These are phyloP conservation scores for Suillus tomentosus DNA, from an alignment of 768 basidiomycete species.

Conservation along the genomic window DNA sequence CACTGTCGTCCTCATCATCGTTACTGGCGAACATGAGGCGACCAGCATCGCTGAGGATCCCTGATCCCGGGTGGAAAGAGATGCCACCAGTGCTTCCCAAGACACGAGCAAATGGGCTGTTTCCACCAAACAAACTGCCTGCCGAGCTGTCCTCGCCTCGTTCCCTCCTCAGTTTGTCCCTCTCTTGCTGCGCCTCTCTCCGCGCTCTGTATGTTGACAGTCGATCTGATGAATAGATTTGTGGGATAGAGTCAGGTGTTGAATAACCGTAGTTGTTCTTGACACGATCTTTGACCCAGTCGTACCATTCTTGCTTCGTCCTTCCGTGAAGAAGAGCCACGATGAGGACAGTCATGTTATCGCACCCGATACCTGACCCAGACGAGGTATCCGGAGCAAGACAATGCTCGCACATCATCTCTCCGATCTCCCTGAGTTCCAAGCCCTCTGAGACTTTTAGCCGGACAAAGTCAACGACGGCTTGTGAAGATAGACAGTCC, in stretches of 20 bases:
- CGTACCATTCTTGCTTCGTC: slow-evolving; percentile 90
- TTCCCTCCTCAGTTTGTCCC: slow-evolving; percentile 41
- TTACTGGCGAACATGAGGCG: slow-evolving; percentile 62
- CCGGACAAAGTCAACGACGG: slow-evolving; percentile 87
- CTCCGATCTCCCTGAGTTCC: slow-evolving; percentile 80
- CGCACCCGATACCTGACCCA: slow-evolving; percentile 92
- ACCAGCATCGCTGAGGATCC: slow-evolving; percentile 50
- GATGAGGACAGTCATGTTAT: slow-evolving; percentile 97
- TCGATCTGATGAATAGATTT: slow-evolving; percentile 71
- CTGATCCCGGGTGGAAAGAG: slow-evolving; percentile 58
- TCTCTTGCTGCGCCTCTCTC: slow-evolving; percentile 56
- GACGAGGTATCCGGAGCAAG: slow-evolving; percentile 92
- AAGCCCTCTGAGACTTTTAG: slow-evolving; percentile 79
- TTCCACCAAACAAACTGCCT: slow-evolving; percentile 36
- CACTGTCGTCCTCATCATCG: slow-evolving; percentile 62
- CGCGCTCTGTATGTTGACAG: slow-evolving; percentile 64
- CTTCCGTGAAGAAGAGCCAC: slow-evolving; percentile 85
- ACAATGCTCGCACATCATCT: slow-evolving; percentile 89
- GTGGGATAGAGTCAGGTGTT: slow-evolving; percentile 76
- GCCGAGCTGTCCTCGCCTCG: slow-evolving; percentile 35
- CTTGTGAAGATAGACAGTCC: slow-evolving; percentile 95
- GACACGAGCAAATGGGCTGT: slow-evolving; percentile 51
- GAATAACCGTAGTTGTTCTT: slow-evolving; percentile 71
- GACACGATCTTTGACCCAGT: slow-evolving; percentile 85
- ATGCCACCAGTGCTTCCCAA: slow-evolving; percentile 63